phyloP scores from a whole-genome alignment of 2,329 filamentous ascomycete genomes.

The Ceratocystis cacaofunesta region DNA sequence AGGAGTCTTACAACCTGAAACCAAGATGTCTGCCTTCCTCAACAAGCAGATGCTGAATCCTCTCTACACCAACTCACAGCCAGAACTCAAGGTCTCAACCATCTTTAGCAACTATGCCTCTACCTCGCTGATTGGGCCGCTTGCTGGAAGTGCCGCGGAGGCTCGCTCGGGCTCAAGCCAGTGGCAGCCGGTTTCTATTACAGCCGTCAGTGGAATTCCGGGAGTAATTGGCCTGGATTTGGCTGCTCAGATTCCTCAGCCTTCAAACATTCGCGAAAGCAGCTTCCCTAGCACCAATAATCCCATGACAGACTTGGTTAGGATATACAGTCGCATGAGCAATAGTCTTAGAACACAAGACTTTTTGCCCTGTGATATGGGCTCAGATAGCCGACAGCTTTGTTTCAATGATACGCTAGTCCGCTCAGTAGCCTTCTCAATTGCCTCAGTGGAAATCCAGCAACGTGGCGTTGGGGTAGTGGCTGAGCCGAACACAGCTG shows the following conservation, averaged over 20 bases:
- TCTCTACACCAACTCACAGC: background rate
- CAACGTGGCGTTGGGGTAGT: slow-evolving; percentile 53
- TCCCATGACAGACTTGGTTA: slow-evolving; percentile 39
- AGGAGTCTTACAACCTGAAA: slow-evolving; percentile 4
- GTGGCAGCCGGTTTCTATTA: background rate
- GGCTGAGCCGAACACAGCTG: slow-evolving; percentile 43
- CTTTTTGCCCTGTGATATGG: slow-evolving; percentile 25
- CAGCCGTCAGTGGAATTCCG: background rate
- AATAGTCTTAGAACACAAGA: slow-evolving; percentile 44
- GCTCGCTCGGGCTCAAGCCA: background rate
- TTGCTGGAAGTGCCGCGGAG: background rate
- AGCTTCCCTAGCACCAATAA: slow-evolving; percentile 17
- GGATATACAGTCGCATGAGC: slow-evolving; percentile 45
- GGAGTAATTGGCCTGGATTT: background rate
- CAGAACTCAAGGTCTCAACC: background rate
- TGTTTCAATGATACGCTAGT: slow-evolving; percentile 45
- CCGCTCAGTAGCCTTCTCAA: slow-evolving; percentile 62
- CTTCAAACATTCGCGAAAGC: background rate
- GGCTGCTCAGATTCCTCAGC: background rate
- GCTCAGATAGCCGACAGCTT: slow-evolving; percentile 29
- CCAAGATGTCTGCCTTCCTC: slow-evolving; percentile 43
- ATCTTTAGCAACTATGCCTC: background rate
- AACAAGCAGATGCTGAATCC: slow-evolving; percentile 34
- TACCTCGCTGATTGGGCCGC: background rate
- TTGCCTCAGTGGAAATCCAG: slow-evolving; percentile 79